A percentile compares a stretch with the other conserved stretches of the same genome.
Conservation (phyloP, 176 grass and related monocot genomes). For the Chrysopogon serrulatus region DNA sequence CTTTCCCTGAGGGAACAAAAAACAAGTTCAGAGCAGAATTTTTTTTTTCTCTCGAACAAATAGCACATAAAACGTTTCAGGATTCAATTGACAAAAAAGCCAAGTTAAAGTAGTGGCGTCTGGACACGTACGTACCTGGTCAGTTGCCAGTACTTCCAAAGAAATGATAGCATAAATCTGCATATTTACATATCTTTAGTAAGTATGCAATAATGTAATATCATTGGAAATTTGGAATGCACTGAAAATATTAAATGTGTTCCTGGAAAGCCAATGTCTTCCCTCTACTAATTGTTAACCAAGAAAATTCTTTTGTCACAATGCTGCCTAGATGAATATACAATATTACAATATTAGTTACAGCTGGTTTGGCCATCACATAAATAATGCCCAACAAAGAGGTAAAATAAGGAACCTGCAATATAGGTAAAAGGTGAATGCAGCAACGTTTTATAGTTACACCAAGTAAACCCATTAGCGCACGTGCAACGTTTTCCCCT, state of each 20-base stretch:
- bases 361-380: slow-evolving; percentile 69
- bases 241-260: neutral
- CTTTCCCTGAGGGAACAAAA: slow-evolving; percentile 57
- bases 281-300: slow-evolving; percentile 14
- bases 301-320: slow-evolving; percentile 4
- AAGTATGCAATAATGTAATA: neutral
- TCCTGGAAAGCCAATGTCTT: neutral
- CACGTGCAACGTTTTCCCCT: neutral
- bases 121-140: slow-evolving; percentile 50
- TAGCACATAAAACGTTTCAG: too few species aligned
- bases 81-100: too few species aligned
- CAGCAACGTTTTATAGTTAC: too few species aligned
- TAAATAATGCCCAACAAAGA: slow-evolving; percentile 78
- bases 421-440: neutral
- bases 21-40: slow-evolving; percentile 62
- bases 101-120: too few species aligned
- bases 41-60: neutral
- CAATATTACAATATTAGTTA: slow-evolving; percentile 45
- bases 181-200: neutral
- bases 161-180: slow-evolving; percentile 77
- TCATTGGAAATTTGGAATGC: neutral
- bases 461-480: neutral
- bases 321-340: slow-evolving; percentile 31
- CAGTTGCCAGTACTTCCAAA: slow-evolving; percentile 38
- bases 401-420: slow-evolving; percentile 80